These are phyloP conservation scores for Podaxis carcinomalis DNA, from an alignment of 768 basidiomycete species.

Conservation along the genomic window DNA sequence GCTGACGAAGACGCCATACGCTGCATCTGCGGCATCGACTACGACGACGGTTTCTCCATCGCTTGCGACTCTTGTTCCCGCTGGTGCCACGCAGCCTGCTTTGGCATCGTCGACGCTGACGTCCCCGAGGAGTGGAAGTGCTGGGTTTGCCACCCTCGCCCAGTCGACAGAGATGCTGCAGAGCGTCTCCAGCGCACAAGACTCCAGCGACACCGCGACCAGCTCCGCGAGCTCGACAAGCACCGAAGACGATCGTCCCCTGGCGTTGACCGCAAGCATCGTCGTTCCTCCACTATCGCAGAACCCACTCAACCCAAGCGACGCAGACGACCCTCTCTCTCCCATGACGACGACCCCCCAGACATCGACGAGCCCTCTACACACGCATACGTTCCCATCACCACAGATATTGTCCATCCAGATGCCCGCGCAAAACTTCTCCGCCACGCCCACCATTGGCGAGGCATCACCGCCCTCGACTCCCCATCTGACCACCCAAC, in stretches of 20 bases:
- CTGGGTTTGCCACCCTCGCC: conserved; percentile 44
- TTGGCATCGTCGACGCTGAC: conserved; percentile 48
- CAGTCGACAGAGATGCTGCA: conserved; percentile 43
- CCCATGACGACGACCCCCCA: conserved; percentile 39
- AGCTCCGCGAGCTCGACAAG: neutral
- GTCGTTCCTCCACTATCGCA: conserved; percentile 20
- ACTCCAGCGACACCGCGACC: conserved; percentile 13
- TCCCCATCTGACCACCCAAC: conserved; percentile 8
- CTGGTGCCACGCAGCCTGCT: conserved; percentile 85
- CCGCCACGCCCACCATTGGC: conserved; percentile 60
- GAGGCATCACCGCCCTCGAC: conserved; percentile 54
- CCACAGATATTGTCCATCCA: conserved; percentile 39
- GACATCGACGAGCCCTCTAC: conserved; percentile 46
- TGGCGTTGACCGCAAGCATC: conserved; percentile 18
- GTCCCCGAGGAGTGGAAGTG: conserved; percentile 79
- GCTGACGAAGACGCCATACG: conserved; percentile 39
- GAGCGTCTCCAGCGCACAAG: conserved; percentile 37
- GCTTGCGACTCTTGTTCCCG: conserved; percentile 79
- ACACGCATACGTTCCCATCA: conserved; percentile 42
- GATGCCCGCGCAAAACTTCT: conserved; percentile 44
- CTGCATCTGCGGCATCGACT: conserved; percentile 71
- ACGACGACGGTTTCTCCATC: conserved; percentile 83
- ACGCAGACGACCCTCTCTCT: conserved; percentile 10
- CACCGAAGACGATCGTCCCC: neutral
- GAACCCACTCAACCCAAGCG: conserved; percentile 12